Conservation (phyloP, 2,329 filamentous ascomycete species). For the Ascochyta clinopodiicola region DNA sequence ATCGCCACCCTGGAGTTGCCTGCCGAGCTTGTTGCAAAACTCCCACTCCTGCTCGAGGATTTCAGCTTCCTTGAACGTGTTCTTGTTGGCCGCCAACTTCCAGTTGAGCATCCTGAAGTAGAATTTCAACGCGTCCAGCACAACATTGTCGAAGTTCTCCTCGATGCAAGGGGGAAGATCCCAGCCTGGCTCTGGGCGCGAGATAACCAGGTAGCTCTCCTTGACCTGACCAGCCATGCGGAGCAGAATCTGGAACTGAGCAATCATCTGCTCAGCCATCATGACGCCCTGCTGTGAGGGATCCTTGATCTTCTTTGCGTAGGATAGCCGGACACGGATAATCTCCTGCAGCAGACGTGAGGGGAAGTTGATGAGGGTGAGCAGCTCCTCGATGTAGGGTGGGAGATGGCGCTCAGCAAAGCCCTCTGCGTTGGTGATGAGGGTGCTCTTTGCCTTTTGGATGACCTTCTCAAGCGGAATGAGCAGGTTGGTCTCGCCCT, state of each 20-base stretch:
- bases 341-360: slow-evolving; percentile 96
- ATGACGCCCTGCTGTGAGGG: slow-evolving; percentile 89
- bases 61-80: slow-evolving; percentile 98
- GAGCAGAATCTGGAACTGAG: slow-evolving; percentile 92
- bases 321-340: slow-evolving; percentile 87
- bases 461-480: slow-evolving; percentile 84
- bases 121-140: slow-evolving; percentile 91
- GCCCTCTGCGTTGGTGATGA: slow-evolving; percentile 83
- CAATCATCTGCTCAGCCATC: slow-evolving; percentile 97
- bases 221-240: slow-evolving; percentile 94
- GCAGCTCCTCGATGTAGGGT: slow-evolving; percentile 93
- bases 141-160: slow-evolving; percentile 90
- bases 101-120: slow-evolving; percentile 99
- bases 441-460: slow-evolving; percentile 87
- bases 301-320: slow-evolving; percentile 95
- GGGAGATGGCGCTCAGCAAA: slow-evolving; percentile 91
- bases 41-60: slow-evolving; percentile 98
- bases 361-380: slow-evolving; percentile 96
- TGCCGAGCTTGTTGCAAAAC: slow-evolving; percentile 91
- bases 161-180: slow-evolving; percentile 95
- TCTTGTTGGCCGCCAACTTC: slow-evolving; percentile 97
- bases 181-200: slow-evolving; percentile 89
- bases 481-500: slow-evolving; percentile 84
- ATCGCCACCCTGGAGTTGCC: slow-evolving; percentile 89
- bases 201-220: slow-evolving; percentile 81